phyloP scores from a whole-genome alignment of 179 eudicot genomes.

The Vitellaria paradoxa region DNA sequence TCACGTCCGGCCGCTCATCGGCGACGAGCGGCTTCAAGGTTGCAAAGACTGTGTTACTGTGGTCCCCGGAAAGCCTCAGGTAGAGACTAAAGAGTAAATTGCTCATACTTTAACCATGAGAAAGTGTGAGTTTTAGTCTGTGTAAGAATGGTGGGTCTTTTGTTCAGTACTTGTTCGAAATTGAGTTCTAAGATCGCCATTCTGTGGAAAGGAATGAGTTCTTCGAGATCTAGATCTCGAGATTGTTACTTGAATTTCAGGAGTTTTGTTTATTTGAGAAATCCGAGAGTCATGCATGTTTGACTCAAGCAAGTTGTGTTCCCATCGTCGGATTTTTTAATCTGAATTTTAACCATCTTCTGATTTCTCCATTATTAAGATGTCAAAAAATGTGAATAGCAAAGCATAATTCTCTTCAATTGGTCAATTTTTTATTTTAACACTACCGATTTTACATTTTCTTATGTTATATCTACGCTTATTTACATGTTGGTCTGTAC shows the following conservation, averaged over 20 bases:
- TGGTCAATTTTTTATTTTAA: neutral
- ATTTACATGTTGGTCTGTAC: neutral
- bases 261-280: conserved; percentile 2
- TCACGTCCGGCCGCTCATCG: conserved; percentile 87
- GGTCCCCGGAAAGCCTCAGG: conserved; percentile 83
- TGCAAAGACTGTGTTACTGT: conserved; percentile 92
- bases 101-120: neutral
- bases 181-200: neutral
- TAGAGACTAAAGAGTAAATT: conserved; percentile 6
- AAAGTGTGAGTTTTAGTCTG: neutral
- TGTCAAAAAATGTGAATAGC: neutral
- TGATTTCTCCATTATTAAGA: neutral
- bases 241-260: neutral
- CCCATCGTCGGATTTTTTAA: conserved; percentile 3
- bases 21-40: conserved; percentile 89
- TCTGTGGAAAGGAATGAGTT: neutral
- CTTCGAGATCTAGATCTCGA: conserved; percentile 29
- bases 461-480: neutral
- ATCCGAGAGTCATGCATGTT: conserved; percentile 10
- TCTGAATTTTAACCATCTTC: neutral
- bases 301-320: conserved; percentile 6
- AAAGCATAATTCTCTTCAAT: neutral
- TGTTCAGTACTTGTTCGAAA: neutral
- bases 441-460: conserved; percentile 2
- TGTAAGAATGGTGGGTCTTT: neutral